phyloP scores from a whole-genome alignment of 768 basidiomycete genomes.

The Podaxis carcinomalis region DNA sequence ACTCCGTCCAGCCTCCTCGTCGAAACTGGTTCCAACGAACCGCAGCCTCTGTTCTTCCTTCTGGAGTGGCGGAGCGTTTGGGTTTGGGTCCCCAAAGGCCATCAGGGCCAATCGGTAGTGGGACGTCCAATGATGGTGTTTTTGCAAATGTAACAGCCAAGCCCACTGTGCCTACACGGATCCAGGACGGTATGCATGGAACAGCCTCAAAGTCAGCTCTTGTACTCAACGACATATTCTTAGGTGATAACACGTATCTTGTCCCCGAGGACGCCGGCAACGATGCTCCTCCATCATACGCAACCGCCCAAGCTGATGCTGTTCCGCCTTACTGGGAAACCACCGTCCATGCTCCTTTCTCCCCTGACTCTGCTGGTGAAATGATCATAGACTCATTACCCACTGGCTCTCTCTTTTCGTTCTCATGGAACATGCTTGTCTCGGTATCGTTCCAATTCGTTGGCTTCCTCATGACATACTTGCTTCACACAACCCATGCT shows the following conservation, averaged over 20 bases:
- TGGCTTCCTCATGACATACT: slow-evolving; percentile 89
- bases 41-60: slow-evolving; percentile 53
- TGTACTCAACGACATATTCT: slow-evolving; percentile 1
- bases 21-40: slow-evolving; percentile 53
- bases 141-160: slow-evolving; percentile 96
- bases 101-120: slow-evolving; percentile 54
- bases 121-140: slow-evolving; percentile 81
- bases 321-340: slow-evolving; percentile 98
- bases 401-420: slow-evolving; percentile 77
- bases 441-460: slow-evolving; percentile 98
- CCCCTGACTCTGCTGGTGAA: slow-evolving; percentile 61
- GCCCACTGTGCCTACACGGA: slow-evolving; percentile 51
- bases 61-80: slow-evolving; percentile 40
- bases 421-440: slow-evolving; percentile 90
- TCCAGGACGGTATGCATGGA: slow-evolving; percentile 52
- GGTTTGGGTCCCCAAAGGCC: slow-evolving; percentile 37
- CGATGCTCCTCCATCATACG: slow-evolving; percentile 89
- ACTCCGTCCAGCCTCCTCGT: slow-evolving; percentile 28
- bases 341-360: slow-evolving; percentile 86
- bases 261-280: slow-evolving; percentile 82
- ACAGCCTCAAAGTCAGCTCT: slow-evolving; percentile 14
- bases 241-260: slow-evolving; percentile 68
- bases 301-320: slow-evolving; percentile 88
- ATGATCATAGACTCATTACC: slow-evolving; percentile 89
- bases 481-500: slow-evolving; percentile 90